Evolutionary conservation across 1,284 basidiomycete genomes (phyloP), one percentile per base, ranked within the genome.

Genomic region (Moniliophthora roreri): DNA sequence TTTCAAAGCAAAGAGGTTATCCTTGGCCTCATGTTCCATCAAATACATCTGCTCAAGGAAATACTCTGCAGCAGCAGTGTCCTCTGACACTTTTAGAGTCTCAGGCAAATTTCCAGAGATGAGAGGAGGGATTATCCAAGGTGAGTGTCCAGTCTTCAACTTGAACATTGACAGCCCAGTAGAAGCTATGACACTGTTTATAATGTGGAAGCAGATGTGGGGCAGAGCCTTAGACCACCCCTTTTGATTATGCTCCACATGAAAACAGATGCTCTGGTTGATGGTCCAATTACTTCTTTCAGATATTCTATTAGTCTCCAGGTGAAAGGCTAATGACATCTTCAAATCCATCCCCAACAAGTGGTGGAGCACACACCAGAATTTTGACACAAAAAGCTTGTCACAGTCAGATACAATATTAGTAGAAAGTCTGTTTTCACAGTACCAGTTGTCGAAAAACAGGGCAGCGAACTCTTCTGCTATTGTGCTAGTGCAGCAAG

Each of bases 181-280:
- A 1, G 69, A 61, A 41, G 40, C 37, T 23, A 61, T 71, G 0
- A 63, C 51, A 0, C 62, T 60, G 48, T 73, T 74, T 66, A 77
- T 77, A 40, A 74, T 69, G 2, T 64, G 58, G 51, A 78, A 78
- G 24, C 66, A 66, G 0, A 76, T 65, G 0, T 62, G 38, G 0
- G 70, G 70, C 0, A 78, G 60, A 0, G 66, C 60, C 0, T 52
- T 23, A 0, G 58, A 51, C 74, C 74, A 78, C n/a, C 72, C 66
- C 39, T 59, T 57, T 52, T 75, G 77, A 24, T 70, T 59, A 36
- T 66, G 63, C 16, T 44, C 58, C 8, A 70, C 59, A 51, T 64
- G 62, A 40, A 60, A 64, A 0, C 60, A 60, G 1, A 72, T 26
- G 35, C 56, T 58, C 38, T 69, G 67, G 41, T 55, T 61, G 0